Percentiles rank a stretch among this genome's conserved stretches.
These are phyloP conservation scores for Gynochthodes officinalis DNA, from an alignment of 257 asterid species.

Conservation along the genomic window DNA sequence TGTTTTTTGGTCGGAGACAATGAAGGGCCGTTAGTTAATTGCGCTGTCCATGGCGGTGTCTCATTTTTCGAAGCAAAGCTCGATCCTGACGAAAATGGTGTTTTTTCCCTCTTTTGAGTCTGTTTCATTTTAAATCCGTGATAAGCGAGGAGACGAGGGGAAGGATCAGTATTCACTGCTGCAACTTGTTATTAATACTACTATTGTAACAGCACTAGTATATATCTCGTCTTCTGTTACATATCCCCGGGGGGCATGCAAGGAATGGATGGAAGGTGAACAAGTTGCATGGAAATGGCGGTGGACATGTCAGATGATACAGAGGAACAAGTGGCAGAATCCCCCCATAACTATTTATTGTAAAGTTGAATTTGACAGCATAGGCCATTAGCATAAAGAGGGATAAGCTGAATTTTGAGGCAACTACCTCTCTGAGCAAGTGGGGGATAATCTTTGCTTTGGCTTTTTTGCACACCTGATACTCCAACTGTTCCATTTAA, in stretches of 20 bases:
- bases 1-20: conserved; percentile 3
- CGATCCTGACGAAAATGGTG: neutral
- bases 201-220: too few species aligned
- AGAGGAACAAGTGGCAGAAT: conserved; percentile 26
- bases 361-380: conserved; percentile 15
- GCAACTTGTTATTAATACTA: neutral
- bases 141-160: neutral
- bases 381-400: conserved; percentile 20
- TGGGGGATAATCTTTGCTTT: conserved; percentile 9
- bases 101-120: too few species aligned
- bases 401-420: conserved; percentile 8
- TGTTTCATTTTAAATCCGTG: too few species aligned
- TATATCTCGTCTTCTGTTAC: too few species aligned
- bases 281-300: conserved; percentile 46
- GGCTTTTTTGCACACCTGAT: neutral
- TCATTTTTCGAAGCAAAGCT: neutral
- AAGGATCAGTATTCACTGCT: neutral
- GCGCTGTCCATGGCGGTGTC: neutral
- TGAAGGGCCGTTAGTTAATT: neutral
- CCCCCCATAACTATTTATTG: conserved; percentile 52
- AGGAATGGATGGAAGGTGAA: conserved; percentile 26
- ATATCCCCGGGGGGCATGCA: conserved; percentile 41
- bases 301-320: conserved; percentile 44
- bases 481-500: too few species aligned
- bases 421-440: conserved; percentile 30